Percentiles rank a stretch among this genome's conserved stretches.
Evolutionary conservation across 441 rosid genomes (phyloP).

Genomic region (Macaranga tanarius): DNA sequence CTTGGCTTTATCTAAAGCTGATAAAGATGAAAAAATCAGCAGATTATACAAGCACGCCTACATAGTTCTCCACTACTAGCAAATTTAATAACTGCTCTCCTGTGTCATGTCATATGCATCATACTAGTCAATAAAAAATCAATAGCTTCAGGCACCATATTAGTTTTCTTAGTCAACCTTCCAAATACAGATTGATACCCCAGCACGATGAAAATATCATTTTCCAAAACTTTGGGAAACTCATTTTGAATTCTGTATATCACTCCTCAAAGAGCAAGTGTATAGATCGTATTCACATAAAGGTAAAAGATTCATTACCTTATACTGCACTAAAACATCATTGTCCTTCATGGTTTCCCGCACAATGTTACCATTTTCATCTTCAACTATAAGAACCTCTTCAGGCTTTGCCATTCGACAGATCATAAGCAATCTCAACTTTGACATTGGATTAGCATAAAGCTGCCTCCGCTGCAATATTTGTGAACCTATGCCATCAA

Average conservation of each 20-base stretch:
- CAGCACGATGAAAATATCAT: not conserved
- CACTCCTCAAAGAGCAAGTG: not conserved
- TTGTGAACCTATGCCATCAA: conserved; percentile 84
- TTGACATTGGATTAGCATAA: conserved; percentile 86
- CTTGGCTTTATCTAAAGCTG: not conserved
- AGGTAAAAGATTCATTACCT: conserved; percentile 45
- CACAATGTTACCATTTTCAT: conserved; percentile 99
- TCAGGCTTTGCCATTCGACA: conserved; percentile 99
- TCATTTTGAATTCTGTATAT: not conserved
- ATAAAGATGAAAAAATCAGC: not conserved
- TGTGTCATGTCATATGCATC: not conserved
- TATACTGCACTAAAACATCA: conserved; percentile 98
- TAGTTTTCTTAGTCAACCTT: not conserved
- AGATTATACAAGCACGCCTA: not conserved
- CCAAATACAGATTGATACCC: not conserved
- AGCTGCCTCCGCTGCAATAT: conserved; percentile 89
- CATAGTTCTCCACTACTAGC: too few species aligned
- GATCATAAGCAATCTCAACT: conserved; percentile 94
- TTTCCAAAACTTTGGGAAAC: not conserved
- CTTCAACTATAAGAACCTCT: conserved; percentile 98
- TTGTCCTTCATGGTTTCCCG: conserved; percentile 99
- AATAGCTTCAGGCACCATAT: not conserved
- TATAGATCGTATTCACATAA: not conserved
- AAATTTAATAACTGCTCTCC: not conserved
- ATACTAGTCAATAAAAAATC: not conserved